Evolutionary conservation across 495 filamentous ascomycete species (phyloP).

Genomic region (Saxophila tyrrhenica): DNA sequence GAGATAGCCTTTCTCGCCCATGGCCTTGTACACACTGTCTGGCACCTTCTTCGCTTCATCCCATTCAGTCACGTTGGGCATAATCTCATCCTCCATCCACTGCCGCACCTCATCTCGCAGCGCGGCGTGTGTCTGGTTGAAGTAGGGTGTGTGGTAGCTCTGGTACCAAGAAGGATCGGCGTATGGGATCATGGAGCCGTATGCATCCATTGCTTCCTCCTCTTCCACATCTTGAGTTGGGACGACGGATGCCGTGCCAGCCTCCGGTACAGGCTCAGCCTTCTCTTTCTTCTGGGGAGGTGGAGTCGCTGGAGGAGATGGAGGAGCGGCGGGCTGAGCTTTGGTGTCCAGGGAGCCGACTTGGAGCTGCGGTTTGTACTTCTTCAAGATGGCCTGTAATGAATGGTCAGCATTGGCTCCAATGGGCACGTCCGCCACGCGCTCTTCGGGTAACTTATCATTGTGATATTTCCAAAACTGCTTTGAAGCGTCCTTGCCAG

Average conservation of each 20-base stretch:
- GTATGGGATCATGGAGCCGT: constrained; percentile 78
- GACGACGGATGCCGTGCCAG: constrained; percentile 34
- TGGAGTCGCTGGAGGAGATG: constrained; percentile 42
- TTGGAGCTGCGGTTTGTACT: constrained; percentile 78
- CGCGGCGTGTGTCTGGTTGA: constrained; percentile 82
- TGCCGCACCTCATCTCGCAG: constrained; percentile 79
- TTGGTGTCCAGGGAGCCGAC: constrained; percentile 87
- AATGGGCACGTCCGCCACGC: constrained; percentile 89
- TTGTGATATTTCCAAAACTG: constrained; percentile 99
- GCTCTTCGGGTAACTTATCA: too few relatives aligned
- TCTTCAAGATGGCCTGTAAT: constrained; percentile 86
- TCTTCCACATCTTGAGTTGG: constrained; percentile 37
- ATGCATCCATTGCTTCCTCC: constrained; percentile 67
- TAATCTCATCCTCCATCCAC: constrained; percentile 84
- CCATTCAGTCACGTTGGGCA: constrained; percentile 91
- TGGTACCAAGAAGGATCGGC: constrained; percentile 95
- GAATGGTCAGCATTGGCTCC: too few relatives aligned
- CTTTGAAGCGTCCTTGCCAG: constrained; percentile 91
- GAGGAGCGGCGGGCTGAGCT: constrained; percentile 44
- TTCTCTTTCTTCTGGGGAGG: constrained; percentile 40
- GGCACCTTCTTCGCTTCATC: constrained; percentile 89
- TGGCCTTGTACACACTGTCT: constrained; percentile 80
- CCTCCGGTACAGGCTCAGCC: constrained; percentile 35
- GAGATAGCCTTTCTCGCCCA: constrained; percentile 85
- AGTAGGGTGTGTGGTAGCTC: constrained; percentile 89